phyloP scores from a whole-genome alignment of 2,329 filamentous ascomycete genomes.

The Verticillium albo-atrum region DNA sequence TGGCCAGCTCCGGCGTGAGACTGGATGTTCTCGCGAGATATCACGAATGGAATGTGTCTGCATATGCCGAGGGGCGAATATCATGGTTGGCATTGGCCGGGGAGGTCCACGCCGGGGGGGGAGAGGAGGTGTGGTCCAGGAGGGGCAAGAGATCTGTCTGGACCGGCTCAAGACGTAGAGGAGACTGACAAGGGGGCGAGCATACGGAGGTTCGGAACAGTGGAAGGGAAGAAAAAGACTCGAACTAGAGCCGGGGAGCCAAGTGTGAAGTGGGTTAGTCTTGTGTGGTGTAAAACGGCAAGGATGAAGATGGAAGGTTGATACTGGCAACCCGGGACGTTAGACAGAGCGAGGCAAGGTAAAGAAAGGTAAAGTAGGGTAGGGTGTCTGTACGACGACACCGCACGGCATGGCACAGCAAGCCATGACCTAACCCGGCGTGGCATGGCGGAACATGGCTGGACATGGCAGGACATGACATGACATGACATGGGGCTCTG shows the following conservation, averaged over 20 bases:
- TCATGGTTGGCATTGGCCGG: slow-evolving; percentile 24
- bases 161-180: neutral
- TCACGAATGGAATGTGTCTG: slow-evolving; percentile 19
- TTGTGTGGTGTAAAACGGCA: neutral
- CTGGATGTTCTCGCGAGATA: neutral
- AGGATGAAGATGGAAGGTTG: neutral
- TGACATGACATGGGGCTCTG: slow-evolving; percentile 11
- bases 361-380: neutral
- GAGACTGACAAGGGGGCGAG: neutral
- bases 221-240: neutral
- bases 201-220: neutral
- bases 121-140: slow-evolving; percentile 17
- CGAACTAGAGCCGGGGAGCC: slow-evolving; percentile 12
- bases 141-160: slow-evolving; percentile 14
- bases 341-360: neutral
- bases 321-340: neutral
- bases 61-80: slow-evolving; percentile 33
- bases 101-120: slow-evolving; percentile 17
- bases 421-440: neutral
- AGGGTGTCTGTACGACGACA: neutral
- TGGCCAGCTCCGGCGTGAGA: neutral
- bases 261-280: neutral
- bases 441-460: neutral
- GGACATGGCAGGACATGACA: neutral
- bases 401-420: neutral